These are phyloP conservation scores for Geum urbanum DNA, from an alignment of 306 rosid species.

Conservation along the genomic window DNA sequence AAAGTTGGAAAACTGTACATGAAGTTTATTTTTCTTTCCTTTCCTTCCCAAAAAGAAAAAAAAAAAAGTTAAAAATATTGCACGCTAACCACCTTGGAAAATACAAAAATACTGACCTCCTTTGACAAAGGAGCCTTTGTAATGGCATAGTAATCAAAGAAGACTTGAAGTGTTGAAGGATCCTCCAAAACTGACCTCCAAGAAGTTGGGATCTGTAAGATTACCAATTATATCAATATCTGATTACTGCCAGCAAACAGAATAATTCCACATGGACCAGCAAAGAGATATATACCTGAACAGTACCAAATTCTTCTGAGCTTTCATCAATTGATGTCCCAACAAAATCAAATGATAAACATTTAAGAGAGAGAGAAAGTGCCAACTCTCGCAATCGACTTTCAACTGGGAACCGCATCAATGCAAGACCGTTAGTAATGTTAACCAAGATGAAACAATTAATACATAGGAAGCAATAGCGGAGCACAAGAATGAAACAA, in stretches of 20 bases:
- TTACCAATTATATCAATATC: conserved; percentile 26
- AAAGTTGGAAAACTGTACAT: neutral
- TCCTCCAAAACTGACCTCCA: conserved; percentile 95
- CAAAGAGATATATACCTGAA: conserved; percentile 58
- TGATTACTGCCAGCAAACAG: conserved; percentile 17
- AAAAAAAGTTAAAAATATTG: conserved; percentile 16
- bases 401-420: conserved; percentile 50
- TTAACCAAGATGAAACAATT: neutral
- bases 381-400: conserved; percentile 94
- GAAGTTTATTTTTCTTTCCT: neutral
- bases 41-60: neutral
- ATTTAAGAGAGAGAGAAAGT: conserved; percentile 87
- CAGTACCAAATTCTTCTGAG: conserved; percentile 98
- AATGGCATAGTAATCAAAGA: conserved; percentile 87
- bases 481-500: neutral
- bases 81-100: conserved; percentile 69
- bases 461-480: conserved; percentile 6
- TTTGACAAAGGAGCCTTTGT: conserved; percentile 91
- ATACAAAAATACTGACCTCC: conserved; percentile 57
- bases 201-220: conserved; percentile 81
- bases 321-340: conserved; percentile 98
- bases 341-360: conserved; percentile 95
- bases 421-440: conserved; percentile 23
- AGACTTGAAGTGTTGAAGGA: conserved; percentile 80
- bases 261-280: conserved; percentile 22